Evolutionary conservation across 768 basidiomycete genomes (phyloP).

Genomic region (Albatrellus ellisii): DNA sequence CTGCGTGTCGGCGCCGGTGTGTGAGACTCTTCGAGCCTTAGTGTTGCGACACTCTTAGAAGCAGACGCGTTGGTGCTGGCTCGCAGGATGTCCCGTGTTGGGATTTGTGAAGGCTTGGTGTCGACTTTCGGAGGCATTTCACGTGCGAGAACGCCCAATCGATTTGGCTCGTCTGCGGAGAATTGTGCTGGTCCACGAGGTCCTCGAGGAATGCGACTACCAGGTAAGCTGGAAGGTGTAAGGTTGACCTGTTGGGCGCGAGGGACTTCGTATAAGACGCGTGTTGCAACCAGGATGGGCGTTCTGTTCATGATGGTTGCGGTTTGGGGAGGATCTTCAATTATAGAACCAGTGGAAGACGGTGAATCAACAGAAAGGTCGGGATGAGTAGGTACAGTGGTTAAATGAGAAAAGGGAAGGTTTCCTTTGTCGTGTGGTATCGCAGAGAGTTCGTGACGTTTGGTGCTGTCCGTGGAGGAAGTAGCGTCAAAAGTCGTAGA

Average conservation of each 20-base stretch:
- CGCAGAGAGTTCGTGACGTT: conserved; percentile 8
- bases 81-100: background rate
- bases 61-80: background rate
- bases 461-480: conserved; percentile 1
- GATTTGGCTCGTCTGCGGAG: background rate
- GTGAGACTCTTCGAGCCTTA: background rate
- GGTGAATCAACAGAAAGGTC: conserved; percentile 2
- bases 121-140: background rate
- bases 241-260: background rate
- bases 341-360: conserved; percentile 9
- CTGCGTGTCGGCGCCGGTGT: conserved; percentile 1
- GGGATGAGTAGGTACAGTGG: background rate
- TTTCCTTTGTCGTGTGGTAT: background rate
- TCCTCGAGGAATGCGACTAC: conserved; percentile 10
- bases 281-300: conserved; percentile 5
- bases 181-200: conserved; percentile 8
- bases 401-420: background rate
- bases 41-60: background rate
- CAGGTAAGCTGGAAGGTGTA: conserved; percentile 1
- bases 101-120: background rate
- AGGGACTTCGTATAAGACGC: background rate
- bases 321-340: conserved; percentile 9
- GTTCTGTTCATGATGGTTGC: conserved; percentile 12
- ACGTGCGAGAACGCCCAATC: background rate
- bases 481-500: conserved; percentile 18